Conservation (phyloP, 1,284 basidiomycete species). For the Apiotrichum porosum region DNA sequence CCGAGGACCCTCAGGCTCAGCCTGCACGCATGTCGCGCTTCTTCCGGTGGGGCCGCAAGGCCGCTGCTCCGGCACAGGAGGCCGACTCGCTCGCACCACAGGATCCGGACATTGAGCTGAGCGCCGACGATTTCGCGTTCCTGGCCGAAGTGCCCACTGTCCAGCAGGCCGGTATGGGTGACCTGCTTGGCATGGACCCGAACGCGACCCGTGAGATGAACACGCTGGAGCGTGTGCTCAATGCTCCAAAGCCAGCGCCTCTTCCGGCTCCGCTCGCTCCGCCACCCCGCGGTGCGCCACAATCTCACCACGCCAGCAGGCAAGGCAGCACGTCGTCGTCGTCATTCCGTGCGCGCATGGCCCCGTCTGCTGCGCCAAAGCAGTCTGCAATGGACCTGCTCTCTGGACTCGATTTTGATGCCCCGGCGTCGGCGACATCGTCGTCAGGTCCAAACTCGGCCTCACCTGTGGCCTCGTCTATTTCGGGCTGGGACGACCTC, state of each 20-base stretch:
- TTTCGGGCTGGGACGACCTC: conserved; percentile 28
- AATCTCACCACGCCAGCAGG: neutral
- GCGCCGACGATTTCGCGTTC: conserved; percentile 45
- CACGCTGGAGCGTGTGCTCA: conserved; percentile 32
- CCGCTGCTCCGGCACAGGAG: conserved; percentile 1
- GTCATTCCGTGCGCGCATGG: conserved; percentile 28
- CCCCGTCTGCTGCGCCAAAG: conserved; percentile 2
- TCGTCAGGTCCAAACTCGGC: too few relatives aligned
- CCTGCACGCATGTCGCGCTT: conserved; percentile 46
- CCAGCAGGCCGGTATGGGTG: conserved; percentile 16
- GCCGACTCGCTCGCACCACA: neutral
- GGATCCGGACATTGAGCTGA: conserved; percentile 39
- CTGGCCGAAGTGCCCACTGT: conserved; percentile 43
- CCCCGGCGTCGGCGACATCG: neutral
- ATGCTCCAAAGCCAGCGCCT: conserved; percentile 16
- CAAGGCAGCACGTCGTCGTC: neutral
- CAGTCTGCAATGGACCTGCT: conserved; percentile 34
- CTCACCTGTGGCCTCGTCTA: neutral
- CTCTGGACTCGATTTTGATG: conserved; percentile 33
- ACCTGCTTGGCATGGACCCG: conserved; percentile 39
- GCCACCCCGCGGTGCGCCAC: conserved; percentile 18
- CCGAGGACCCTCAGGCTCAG: conserved; percentile 10
- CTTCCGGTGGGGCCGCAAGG: conserved; percentile 23
- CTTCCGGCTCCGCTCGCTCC: conserved; percentile 36
- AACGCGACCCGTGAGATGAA: conserved; percentile 10